Conservation (phyloP, 2,329 filamentous ascomycete genomes). For the Xylariaceae sp. region DNA sequence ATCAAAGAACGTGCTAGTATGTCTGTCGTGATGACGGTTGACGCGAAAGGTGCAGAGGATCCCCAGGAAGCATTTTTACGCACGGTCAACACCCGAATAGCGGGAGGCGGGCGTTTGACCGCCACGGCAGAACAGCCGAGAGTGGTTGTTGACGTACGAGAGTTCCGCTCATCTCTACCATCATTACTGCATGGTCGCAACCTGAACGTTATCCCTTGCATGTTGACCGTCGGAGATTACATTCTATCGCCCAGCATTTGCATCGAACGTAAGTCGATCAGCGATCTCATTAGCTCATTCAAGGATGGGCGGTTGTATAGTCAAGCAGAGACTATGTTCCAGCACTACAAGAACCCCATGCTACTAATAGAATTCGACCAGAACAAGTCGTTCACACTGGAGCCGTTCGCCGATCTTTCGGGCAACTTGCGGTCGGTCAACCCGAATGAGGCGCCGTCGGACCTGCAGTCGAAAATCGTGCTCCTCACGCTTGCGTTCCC, state of each 20-base stretch:
- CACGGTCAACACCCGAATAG: slow-evolving; percentile 94
- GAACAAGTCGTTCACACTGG: slow-evolving; percentile 93
- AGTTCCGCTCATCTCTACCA: slow-evolving; percentile 88
- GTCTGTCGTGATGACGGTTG: slow-evolving; percentile 77
- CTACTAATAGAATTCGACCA: slow-evolving; percentile 97
- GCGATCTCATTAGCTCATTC: slow-evolving; percentile 86
- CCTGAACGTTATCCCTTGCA: slow-evolving; percentile 86
- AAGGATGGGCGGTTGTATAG: slow-evolving; percentile 85
- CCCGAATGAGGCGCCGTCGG: slow-evolving; percentile 55
- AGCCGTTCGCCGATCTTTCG: slow-evolving; percentile 65
- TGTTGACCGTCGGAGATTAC: slow-evolving; percentile 95
- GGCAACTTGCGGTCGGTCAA: slow-evolving; percentile 59
- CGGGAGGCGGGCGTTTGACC: slow-evolving; percentile 76
- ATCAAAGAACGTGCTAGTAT: slow-evolving; percentile 93
- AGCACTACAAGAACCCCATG: slow-evolving; percentile 84
- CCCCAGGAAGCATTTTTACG: slow-evolving; percentile 88
- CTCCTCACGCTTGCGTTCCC: slow-evolving; percentile 90
- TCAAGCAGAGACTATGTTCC: slow-evolving; percentile 90
- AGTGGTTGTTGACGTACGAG: slow-evolving; percentile 90
- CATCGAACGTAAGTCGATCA: slow-evolving; percentile 89
- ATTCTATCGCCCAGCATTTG: slow-evolving; percentile 86
- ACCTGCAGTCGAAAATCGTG: slow-evolving; percentile 87
- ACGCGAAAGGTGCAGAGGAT: slow-evolving; percentile 64
- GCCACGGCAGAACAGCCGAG: slow-evolving; percentile 84
- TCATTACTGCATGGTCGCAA: slow-evolving; percentile 84